A percentile compares a stretch with the other conserved stretches of the same genome.
These are phyloP conservation scores for Aspergillus sp. DNA, from an alignment of 2,329 filamentous ascomycete genomes.

Conservation along the genomic window DNA sequence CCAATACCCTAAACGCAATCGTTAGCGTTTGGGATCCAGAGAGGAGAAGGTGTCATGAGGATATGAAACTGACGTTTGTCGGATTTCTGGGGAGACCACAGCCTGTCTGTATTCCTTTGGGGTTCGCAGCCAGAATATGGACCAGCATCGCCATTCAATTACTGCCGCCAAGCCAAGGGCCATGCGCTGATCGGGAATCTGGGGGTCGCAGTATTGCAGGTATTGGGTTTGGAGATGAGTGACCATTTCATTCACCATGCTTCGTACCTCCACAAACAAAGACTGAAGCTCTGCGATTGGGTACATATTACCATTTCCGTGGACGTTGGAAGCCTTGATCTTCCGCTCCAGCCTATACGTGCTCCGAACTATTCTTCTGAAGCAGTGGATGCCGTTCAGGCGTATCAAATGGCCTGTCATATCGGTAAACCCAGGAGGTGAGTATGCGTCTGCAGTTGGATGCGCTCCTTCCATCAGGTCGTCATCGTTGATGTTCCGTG, in stretches of 20 bases:
- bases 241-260: constrained; percentile 6
- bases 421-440: constrained; percentile 8
- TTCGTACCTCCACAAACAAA: constrained; percentile 5
- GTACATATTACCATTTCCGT: constrained; percentile 1
- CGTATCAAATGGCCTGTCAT: constrained; percentile 13
- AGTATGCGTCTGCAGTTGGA: background rate
- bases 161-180: constrained; percentile 8
- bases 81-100: constrained; percentile 7
- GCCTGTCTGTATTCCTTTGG: constrained; percentile 9
- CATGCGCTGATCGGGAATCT: constrained; percentile 6
- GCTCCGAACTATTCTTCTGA: constrained; percentile 8
- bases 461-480: constrained; percentile 7
- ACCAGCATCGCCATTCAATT: constrained; percentile 12
- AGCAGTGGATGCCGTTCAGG: constrained; percentile 9
- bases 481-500: constrained; percentile 11
- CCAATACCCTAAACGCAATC: constrained; percentile 4
- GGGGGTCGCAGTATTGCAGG: constrained; percentile 8
- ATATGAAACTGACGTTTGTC: constrained; percentile 5
- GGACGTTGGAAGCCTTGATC: background rate
- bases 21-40: background rate
- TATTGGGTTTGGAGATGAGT: constrained; percentile 4
- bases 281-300: constrained; percentile 6
- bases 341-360: constrained; percentile 7
- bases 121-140: constrained; percentile 9
- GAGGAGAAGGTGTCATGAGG: background rate